These are phyloP conservation scores for Boletus fagicola DNA, from an alignment of 768 basidiomycete genomes.

Conservation along the genomic window DNA sequence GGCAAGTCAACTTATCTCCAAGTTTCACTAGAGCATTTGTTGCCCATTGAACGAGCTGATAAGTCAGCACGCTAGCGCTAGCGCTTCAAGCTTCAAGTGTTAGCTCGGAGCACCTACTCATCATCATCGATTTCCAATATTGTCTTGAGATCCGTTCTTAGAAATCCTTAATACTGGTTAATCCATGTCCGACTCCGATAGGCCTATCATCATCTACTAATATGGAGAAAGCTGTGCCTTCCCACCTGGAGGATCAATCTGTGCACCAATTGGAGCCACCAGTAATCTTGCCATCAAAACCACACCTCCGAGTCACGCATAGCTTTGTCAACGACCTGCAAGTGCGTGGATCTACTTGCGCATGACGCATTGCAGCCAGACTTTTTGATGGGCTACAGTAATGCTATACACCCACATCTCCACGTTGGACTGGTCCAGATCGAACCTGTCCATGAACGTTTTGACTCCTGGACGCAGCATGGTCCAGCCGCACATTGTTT, in stretches of 20 bases:
- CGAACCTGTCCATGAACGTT: conserved; percentile 4
- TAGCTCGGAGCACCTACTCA: not conserved
- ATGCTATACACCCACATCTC: conserved; percentile 20
- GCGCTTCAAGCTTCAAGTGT: not conserved
- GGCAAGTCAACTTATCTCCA: not conserved
- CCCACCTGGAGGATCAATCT: conserved; percentile 2
- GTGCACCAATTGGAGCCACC: not conserved
- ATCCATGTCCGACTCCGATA: not conserved
- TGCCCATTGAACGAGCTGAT: not conserved
- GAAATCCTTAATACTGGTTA: not conserved
- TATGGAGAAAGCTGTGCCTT: not conserved
- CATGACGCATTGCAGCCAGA: conserved; percentile 8
- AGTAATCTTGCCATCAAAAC: not conserved
- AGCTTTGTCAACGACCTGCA: not conserved
- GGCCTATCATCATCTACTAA: not conserved
- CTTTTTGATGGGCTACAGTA: not conserved
- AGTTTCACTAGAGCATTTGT: not conserved
- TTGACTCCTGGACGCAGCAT: not conserved
- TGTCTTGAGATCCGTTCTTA: not conserved
- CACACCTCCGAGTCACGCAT: not conserved
- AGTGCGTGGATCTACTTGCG: conserved; percentile 22
- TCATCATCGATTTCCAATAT: not conserved
- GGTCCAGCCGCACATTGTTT: conserved; percentile 4
- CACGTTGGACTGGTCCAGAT: conserved; percentile 16
- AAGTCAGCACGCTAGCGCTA: not conserved